Conservation (phyloP, 106 monocot genomes). For the Acorus gramineus region DNA sequence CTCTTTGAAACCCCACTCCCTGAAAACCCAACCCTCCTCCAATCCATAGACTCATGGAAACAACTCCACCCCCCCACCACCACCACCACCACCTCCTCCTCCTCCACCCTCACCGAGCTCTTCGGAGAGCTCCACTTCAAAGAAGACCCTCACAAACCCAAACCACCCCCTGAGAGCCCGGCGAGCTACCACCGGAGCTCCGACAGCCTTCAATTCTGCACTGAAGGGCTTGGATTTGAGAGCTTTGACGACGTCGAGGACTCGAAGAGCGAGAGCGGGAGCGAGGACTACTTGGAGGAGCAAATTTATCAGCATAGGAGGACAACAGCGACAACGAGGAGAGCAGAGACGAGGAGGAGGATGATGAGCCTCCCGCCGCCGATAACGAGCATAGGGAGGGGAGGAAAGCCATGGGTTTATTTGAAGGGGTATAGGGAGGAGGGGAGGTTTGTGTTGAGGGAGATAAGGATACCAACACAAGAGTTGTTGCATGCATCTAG, state of each 20-base stretch:
- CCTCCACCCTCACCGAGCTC: slow-evolving; percentile 40
- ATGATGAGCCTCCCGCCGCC: slow-evolving; percentile 49
- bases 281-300: background rate
- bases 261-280: slow-evolving; percentile 15
- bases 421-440: slow-evolving; percentile 39
- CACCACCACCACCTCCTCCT: slow-evolving; percentile 2
- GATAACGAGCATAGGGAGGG: slow-evolving; percentile 51
- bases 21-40: slow-evolving; percentile 35
- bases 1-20: slow-evolving; percentile 38
- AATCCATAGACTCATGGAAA: slow-evolving; percentile 30
- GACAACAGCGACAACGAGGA: background rate
- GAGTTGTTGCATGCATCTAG: slow-evolving; percentile 56
- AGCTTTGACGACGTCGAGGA: slow-evolving; percentile 65
- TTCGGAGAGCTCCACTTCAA: slow-evolving; percentile 75
- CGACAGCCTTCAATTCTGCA: slow-evolving; percentile 49
- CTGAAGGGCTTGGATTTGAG: slow-evolving; percentile 80
- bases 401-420: slow-evolving; percentile 50
- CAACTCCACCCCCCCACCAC: slow-evolving; percentile 2
- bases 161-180: background rate
- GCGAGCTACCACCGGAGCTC: background rate
- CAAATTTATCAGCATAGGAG: too few relatives aligned
- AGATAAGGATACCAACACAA: slow-evolving; percentile 43
- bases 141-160: slow-evolving; percentile 17
- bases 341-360: slow-evolving; percentile 2
- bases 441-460: slow-evolving; percentile 62